These are phyloP conservation scores for Lodderomyces elongisporus DNA, from an alignment of 1,139 yeast species.

Conservation along the genomic window DNA sequence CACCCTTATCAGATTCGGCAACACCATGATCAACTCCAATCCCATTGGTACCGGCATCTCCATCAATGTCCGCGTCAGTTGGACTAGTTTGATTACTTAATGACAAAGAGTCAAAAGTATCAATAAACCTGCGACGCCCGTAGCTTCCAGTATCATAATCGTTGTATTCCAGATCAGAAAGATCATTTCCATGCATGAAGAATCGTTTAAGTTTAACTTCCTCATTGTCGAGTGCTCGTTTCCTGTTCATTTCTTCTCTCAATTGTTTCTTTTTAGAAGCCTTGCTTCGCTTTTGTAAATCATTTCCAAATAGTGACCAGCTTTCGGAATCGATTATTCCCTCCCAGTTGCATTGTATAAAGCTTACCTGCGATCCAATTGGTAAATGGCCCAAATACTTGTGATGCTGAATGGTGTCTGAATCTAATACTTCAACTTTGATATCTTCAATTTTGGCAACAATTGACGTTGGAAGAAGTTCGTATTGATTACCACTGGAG, in stretches of 20 bases:
- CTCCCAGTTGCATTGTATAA: slow-evolving; percentile 82
- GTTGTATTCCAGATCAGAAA: too few species aligned
- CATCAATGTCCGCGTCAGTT: not conserved
- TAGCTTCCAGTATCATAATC: slow-evolving; percentile 17
- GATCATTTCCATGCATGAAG: slow-evolving; percentile 53
- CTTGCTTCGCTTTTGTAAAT: slow-evolving; percentile 57
- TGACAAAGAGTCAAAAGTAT: slow-evolving; percentile 27
- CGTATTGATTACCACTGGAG: slow-evolving; percentile 56
- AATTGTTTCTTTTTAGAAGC: slow-evolving; percentile 48
- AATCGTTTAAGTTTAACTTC: slow-evolving; percentile 56
- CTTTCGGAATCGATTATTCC: slow-evolving; percentile 43
- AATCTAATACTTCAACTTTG: slow-evolving; percentile 54
- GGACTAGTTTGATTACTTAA: slow-evolving; percentile 19
- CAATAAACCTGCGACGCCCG: too few species aligned
- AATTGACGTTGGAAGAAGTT: slow-evolving; percentile 61
- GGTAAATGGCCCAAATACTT: slow-evolving; percentile 84
- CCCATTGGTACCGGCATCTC: too few species aligned
- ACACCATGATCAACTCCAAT: slow-evolving; percentile 5
- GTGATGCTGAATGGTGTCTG: slow-evolving; percentile 50
- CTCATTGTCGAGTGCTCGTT: slow-evolving; percentile 55
- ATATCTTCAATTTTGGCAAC: slow-evolving; percentile 66
- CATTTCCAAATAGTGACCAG: slow-evolving; percentile 52
- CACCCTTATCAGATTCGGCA: too few species aligned
- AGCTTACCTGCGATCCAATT: slow-evolving; percentile 75
- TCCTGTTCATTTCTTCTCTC: slow-evolving; percentile 62